phyloP scores from a whole-genome alignment of 2,329 filamentous ascomycete genomes.

The Blumeriella jaapii region DNA sequence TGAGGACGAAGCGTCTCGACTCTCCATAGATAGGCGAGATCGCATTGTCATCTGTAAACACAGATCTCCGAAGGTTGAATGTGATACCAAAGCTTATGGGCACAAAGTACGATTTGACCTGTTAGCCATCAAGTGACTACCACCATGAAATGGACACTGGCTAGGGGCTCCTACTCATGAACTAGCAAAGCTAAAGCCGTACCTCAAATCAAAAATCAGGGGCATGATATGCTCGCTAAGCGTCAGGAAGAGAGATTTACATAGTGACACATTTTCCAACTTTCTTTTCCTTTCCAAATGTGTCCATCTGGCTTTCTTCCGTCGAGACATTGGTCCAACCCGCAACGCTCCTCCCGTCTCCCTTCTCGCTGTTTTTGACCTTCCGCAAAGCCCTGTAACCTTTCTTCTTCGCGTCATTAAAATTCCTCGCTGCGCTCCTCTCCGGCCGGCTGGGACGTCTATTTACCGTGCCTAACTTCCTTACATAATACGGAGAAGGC shows the following conservation, averaged over 20 bases:
- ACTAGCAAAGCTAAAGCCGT: not conserved
- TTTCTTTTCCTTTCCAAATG: constrained; percentile 17
- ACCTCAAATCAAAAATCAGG: not conserved
- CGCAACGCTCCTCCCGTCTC: constrained; percentile 34
- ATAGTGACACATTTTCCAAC: constrained; percentile 42
- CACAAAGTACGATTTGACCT: no score
- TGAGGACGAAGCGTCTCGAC: no score
- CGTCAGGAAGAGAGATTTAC: constrained; percentile 31
- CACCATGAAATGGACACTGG: no score
- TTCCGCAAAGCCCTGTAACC: constrained; percentile 36
- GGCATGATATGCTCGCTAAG: constrained; percentile 2
- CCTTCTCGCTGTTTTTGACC: constrained; percentile 33
- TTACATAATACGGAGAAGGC: constrained; percentile 16
- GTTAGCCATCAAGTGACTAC: no score
- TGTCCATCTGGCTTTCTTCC: constrained; percentile 6
- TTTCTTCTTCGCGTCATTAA: constrained; percentile 45
- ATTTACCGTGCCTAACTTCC: constrained; percentile 13
- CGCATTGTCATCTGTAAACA: no score
- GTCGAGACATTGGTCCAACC: constrained; percentile 41
- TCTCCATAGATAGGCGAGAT: no score
- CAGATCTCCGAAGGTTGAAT: no score
- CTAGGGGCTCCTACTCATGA: no score
- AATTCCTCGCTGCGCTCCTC: constrained; percentile 49
- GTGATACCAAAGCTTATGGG: no score
- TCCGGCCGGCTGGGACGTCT: constrained; percentile 41